Conservation (phyloP, 768 basidiomycete species). For the Agrocybe pediades region DNA sequence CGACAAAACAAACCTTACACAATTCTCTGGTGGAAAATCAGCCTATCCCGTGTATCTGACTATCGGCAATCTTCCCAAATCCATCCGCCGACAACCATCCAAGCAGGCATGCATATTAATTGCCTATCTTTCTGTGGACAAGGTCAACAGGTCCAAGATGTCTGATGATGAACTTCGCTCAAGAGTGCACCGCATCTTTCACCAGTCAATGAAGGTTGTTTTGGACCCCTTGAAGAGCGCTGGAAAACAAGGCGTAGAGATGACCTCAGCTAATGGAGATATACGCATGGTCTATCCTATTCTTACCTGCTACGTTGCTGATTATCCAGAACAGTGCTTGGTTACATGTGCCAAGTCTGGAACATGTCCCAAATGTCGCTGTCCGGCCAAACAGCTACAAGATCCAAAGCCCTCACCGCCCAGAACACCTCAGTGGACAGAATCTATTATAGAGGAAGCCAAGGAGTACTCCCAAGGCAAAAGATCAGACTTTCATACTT, state of each 20-base stretch:
- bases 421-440: slow-evolving; percentile 13
- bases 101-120: slow-evolving; percentile 35
- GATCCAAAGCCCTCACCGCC: not conserved
- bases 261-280: slow-evolving; percentile 33
- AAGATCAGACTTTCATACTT: slow-evolving; percentile 1
- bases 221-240: slow-evolving; percentile 31
- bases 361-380: slow-evolving; percentile 20
- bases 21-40: slow-evolving; percentile 33
- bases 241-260: slow-evolving; percentile 32
- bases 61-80: slow-evolving; percentile 38
- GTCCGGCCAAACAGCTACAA: slow-evolving; percentile 9
- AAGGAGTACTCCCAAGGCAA: slow-evolving; percentile 11
- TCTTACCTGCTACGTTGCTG: slow-evolving; percentile 23
- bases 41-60: slow-evolving; percentile 47
- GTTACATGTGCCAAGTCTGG: slow-evolving; percentile 30
- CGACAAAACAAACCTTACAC: slow-evolving; percentile 35
- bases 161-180: slow-evolving; percentile 9
- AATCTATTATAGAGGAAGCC: slow-evolving; percentile 13
- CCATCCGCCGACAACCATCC: slow-evolving; percentile 32
- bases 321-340: slow-evolving; percentile 43
- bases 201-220: slow-evolving; percentile 33
- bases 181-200: slow-evolving; percentile 32
- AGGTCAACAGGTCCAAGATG: slow-evolving; percentile 22
- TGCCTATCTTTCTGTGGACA: slow-evolving; percentile 40
- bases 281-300: slow-evolving; percentile 23